Percentiles rank a stretch among this genome's conserved stretches.
phyloP scores from a whole-genome alignment of 176 grass and related monocot genomes.

The Poa pratensis region DNA sequence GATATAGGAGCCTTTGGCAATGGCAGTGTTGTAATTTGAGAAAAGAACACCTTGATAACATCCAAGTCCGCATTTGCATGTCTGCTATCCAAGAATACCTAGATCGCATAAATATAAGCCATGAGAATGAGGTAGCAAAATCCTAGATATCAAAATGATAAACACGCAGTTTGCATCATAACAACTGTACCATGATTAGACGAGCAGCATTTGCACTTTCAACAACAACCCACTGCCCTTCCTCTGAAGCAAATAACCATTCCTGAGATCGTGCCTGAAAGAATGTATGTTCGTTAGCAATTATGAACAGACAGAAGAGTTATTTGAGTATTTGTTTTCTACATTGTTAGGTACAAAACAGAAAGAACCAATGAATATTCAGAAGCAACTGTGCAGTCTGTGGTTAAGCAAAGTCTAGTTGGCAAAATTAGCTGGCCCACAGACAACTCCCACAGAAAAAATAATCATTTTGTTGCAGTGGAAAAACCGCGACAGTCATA shows the following conservation, averaged over 20 bases:
- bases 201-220: slow-evolving; percentile 91
- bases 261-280: slow-evolving; percentile 86
- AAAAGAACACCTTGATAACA: slow-evolving; percentile 73
- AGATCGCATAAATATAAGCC: slow-evolving; percentile 42
- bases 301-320: neutral
- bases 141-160: slow-evolving; percentile 35
- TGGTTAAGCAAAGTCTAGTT: slow-evolving; percentile 16
- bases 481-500: neutral
- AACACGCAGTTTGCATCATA: slow-evolving; percentile 27
- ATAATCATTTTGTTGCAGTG: neutral
- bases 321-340: neutral
- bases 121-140: slow-evolving; percentile 19
- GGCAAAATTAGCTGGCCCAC: neutral
- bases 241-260: slow-evolving; percentile 95
- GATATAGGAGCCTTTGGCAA: slow-evolving; percentile 10
- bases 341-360: neutral
- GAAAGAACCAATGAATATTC: neutral
- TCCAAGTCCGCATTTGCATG: slow-evolving; percentile 76
- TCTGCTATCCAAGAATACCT: slow-evolving; percentile 96
- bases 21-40: slow-evolving; percentile 4
- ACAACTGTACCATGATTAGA: slow-evolving; percentile 70
- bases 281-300: slow-evolving; percentile 29
- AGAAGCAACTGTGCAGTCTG: neutral
- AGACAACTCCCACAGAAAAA: neutral
- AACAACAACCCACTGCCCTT: slow-evolving; percentile 92